Base-by-base conservation (phyloP, 2,329 filamentous ascomycete species). In the Aureobasidium mangrovei region DNA sequence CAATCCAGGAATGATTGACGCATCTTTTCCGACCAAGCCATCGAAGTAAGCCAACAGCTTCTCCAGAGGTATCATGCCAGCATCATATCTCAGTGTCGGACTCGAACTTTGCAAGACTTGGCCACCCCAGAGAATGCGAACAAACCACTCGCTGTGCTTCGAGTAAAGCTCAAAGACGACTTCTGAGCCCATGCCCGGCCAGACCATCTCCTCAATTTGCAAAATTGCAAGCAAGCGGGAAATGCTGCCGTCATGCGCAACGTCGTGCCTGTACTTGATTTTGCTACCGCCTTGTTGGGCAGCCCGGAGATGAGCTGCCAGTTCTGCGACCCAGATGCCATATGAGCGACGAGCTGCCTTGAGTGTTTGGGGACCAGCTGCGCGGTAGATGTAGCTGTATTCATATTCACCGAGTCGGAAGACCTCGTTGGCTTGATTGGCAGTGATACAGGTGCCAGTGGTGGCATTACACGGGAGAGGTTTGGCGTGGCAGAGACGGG, bases 151-250 rank as follows among this genome's bases (percentile, higher is more conserved):
- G n/a, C 63, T 59, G 40, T 66, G 65, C 61, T 72, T 74, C 2
- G 35, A 33, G 62, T 83, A 90, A 31, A 91, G 64, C 71, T 91
- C 87, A 64, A 91, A 89, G 0, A 90, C 79, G 0, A 91, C 75
- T 69, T 91, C 87, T 7, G 81, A 75, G 0, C 87, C 87, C 86
- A 91, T 90, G 0, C 87, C 87, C 0, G 87, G 87, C 87, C 87
- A 91, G 1, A 89, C 82, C 86, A 91, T 91, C 51, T 74, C 67
- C 26, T 88, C 83, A 1, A 86, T 63, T 69, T 91, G 87, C 63
- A 93, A 65, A 12, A 91, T 77, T 2, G 80, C 80, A 26, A 93
- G 71, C 5, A 91, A 62, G 2, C 81, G 72, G 8, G 84, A 82
- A 5, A 91, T 64, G 3, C 81, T 84, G 2, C 88, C 88, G 61